phyloP scores from a whole-genome alignment of 306 rosid species.

The Comarum palustre region DNA sequence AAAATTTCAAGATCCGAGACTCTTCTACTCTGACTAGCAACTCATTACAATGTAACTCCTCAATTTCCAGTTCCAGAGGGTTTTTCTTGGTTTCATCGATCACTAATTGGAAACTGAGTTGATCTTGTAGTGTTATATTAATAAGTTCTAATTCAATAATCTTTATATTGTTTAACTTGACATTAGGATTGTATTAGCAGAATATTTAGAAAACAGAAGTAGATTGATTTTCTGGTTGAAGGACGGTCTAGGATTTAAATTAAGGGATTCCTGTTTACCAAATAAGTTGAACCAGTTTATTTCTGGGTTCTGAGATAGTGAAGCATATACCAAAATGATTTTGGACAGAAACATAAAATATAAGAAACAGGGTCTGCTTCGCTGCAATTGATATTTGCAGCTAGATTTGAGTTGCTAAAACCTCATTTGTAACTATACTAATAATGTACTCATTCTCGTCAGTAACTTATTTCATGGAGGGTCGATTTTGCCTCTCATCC shows the following conservation, averaged over 20 bases:
- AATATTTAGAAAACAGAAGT: neutral
- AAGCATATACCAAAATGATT: neutral
- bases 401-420: slow-evolving; percentile 2
- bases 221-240: neutral
- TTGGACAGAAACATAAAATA: neutral
- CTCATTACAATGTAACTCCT: neutral
- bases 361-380: neutral
- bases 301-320: neutral
- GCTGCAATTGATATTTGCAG: neutral
- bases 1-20: slow-evolving; percentile 11
- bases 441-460: slow-evolving; percentile 47
- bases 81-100: neutral
- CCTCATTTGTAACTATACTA: slow-evolving; percentile 25
- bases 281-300: neutral
- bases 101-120: slow-evolving; percentile 14
- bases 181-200: neutral
- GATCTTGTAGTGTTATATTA: neutral
- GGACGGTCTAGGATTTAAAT: neutral
- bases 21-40: neutral
- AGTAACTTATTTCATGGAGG: slow-evolving; percentile 59
- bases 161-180: neutral
- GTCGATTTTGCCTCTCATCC: slow-evolving; percentile 51
- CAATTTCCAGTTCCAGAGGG: neutral
- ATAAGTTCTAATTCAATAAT: neutral
- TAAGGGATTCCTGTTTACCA: neutral